These are phyloP conservation scores for Amphicarpaea edgeworthii DNA, from an alignment of 306 rosid species.

Conservation along the genomic window DNA sequence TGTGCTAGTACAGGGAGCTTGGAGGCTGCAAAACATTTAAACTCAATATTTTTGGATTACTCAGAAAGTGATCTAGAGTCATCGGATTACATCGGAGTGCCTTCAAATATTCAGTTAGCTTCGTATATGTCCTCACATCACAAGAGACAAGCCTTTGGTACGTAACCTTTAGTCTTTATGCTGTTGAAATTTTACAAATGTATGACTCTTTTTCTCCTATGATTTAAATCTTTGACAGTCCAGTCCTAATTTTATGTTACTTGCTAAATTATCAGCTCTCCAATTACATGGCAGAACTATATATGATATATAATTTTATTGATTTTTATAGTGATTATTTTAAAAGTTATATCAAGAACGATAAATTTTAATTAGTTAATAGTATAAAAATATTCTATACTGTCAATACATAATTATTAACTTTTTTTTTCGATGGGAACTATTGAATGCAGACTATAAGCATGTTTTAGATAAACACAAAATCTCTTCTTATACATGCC, in stretches of 20 bases:
- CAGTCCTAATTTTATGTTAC: too few relatives aligned
- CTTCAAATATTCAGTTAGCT: neutral
- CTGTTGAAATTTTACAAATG: neutral
- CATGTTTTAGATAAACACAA: neutral
- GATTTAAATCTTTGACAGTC: too few relatives aligned
- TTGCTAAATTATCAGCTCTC: too few relatives aligned
- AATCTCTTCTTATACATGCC: neutral
- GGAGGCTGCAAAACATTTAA: neutral
- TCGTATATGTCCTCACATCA: neutral
- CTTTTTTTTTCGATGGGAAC: neutral
- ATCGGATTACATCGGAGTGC: neutral
- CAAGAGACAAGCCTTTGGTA: slow-evolving; percentile 8
- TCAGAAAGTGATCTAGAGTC: slow-evolving; percentile 8
- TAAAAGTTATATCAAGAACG: too few relatives aligned
- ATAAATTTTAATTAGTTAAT: too few relatives aligned
- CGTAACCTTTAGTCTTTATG: neutral
- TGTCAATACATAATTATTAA: too few relatives aligned
- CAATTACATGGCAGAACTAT: too few relatives aligned
- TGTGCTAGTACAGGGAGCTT: slow-evolving; percentile 7
- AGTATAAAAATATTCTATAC: too few relatives aligned
- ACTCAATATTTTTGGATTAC: neutral
- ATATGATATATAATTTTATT: too few relatives aligned
- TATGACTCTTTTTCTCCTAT: too few relatives aligned
- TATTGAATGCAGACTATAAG: neutral
- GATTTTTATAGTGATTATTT: too few relatives aligned